Percentiles rank a stretch among this genome's conserved stretches.
Conservation (phyloP, 2,329 filamentous ascomycete genomes). For the Pseudogymnoascus sp. region DNA sequence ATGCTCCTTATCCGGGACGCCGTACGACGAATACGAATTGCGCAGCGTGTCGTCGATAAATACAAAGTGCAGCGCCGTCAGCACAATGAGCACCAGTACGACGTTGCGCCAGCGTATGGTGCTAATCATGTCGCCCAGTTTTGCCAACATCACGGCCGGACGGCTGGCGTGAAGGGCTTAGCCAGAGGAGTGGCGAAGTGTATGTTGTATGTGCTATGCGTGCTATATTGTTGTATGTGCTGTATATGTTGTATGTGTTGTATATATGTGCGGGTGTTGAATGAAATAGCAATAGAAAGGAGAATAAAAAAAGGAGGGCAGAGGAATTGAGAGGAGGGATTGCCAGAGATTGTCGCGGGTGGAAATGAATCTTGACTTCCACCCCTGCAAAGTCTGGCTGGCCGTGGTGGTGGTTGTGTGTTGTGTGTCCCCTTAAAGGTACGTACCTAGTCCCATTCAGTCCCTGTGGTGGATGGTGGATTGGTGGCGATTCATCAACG, state of each 20-base stretch:
- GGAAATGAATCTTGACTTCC: conserved; percentile 2
- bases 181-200: neutral
- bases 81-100: neutral
- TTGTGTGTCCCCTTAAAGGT: neutral
- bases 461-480: neutral
- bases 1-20: neutral
- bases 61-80: conserved; percentile 1
- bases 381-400: neutral
- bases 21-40: neutral
- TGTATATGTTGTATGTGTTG: neutral
- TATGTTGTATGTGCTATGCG: neutral
- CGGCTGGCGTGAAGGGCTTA: neutral
- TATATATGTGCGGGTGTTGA: neutral
- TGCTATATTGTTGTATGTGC: neutral
- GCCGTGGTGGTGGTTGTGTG: neutral
- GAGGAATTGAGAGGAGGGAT: neutral
- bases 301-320: neutral
- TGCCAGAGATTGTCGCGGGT: neutral
- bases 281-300: neutral
- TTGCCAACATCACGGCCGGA: conserved; percentile 1
- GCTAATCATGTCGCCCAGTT: conserved; percentile 4
- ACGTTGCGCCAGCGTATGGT: conserved; percentile 6
- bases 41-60: conserved; percentile 8
- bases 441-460: neutral
- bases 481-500: neutral